Conservation (phyloP, 2,329 filamentous ascomycete genomes). For the Pseudogymnoascus sp. region DNA sequence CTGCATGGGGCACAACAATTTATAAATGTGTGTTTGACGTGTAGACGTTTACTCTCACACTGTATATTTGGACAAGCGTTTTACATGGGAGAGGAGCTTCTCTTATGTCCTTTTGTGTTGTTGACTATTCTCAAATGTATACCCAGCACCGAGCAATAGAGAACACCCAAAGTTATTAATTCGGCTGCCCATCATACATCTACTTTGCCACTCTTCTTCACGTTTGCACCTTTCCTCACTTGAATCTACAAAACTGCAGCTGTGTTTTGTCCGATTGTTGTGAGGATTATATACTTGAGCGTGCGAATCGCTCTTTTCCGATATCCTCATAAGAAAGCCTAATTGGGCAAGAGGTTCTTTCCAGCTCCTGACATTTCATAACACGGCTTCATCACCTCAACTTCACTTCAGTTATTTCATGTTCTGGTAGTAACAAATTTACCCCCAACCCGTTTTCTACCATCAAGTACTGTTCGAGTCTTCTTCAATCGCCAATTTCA, state of each 20-base stretch:
- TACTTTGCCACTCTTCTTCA: neutral
- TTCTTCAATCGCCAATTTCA: neutral
- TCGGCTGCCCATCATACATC: neutral
- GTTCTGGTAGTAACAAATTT: neutral
- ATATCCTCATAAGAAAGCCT: neutral
- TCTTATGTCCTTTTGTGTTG: neutral
- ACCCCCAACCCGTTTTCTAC: neutral
- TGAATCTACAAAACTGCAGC: neutral
- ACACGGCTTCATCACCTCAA: neutral
- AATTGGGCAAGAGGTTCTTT: conserved; percentile 1
- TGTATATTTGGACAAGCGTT: neutral
- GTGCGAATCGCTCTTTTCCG: neutral
- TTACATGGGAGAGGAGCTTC: neutral
- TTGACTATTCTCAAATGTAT: neutral
- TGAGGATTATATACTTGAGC: neutral
- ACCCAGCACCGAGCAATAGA: neutral
- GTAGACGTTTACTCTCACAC: neutral
- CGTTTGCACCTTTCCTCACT: neutral
- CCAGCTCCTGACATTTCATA: neutral
- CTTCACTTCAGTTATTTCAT: neutral
- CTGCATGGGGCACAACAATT: neutral
- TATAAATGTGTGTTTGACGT: neutral
- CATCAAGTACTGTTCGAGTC: neutral
- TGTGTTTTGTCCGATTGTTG: neutral
- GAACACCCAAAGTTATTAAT: neutral